These are phyloP conservation scores for Potentilla sterilis DNA, from an alignment of 306 rosid genomes.

Conservation along the genomic window DNA sequence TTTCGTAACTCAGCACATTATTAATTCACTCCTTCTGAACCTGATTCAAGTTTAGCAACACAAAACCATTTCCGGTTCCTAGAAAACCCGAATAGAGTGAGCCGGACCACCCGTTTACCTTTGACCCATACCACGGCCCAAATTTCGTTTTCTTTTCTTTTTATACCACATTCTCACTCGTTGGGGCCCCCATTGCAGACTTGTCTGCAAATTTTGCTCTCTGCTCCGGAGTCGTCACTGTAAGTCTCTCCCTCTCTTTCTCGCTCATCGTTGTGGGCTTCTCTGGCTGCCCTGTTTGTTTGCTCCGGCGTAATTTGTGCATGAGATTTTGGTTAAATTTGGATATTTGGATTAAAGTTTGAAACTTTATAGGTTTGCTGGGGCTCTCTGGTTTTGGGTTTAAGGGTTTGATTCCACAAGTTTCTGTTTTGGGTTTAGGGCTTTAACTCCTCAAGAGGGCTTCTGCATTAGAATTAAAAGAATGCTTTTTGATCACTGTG, in stretches of 20 bases:
- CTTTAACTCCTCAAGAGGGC: background rate
- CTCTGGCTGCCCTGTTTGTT: background rate
- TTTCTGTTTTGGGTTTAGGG: background rate
- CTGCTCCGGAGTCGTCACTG: background rate
- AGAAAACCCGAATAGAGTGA: background rate
- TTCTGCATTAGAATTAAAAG: background rate
- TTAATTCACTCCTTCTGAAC: too few species aligned
- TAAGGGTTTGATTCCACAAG: background rate
- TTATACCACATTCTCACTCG: background rate
- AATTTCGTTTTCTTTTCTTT: background rate
- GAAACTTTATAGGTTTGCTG: background rate
- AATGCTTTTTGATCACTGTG: background rate
- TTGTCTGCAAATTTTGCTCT: background rate
- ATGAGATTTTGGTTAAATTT: background rate
- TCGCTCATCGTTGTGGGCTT: background rate
- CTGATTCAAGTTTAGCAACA: too few species aligned
- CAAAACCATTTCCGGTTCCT: too few species aligned
- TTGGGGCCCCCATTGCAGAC: background rate
- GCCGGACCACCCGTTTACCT: background rate
- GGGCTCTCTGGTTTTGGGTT: background rate
- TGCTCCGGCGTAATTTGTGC: background rate
- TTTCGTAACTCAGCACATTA: too few species aligned
- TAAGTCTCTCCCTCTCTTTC: slow-evolving; percentile 1
- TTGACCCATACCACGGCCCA: background rate
- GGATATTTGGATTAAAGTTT: background rate